Conservation (phyloP, 805 yeast species). For the Saccharomycopsis sp. region DNA sequence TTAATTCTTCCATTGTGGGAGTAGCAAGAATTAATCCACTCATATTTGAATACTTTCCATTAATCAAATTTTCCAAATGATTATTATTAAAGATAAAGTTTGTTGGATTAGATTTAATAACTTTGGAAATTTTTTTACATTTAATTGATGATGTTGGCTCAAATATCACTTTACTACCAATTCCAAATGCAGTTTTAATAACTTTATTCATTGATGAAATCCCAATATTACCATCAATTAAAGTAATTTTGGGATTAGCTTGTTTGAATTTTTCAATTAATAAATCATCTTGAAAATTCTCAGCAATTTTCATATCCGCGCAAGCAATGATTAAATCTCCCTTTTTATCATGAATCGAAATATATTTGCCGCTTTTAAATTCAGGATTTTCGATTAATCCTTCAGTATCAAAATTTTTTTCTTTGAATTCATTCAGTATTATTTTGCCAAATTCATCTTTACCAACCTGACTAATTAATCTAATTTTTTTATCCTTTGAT, state of each 20-base stretch:
- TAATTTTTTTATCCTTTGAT: conserved; percentile 15
- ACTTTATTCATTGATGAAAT: conserved; percentile 30
- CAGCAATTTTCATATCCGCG: conserved; percentile 75
- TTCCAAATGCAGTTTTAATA: conserved; percentile 18
- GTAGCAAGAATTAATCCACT: conserved; percentile 27
- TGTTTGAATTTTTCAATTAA: conserved; percentile 31
- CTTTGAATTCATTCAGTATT: conserved; percentile 25
- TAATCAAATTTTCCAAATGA: neutral
- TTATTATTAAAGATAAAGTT: conserved; percentile 31
- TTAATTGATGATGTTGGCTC: conserved; percentile 77
- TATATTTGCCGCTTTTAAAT: conserved; percentile 56
- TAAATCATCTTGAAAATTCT: conserved; percentile 34
- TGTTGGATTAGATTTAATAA: conserved; percentile 6
- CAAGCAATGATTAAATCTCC: conserved; percentile 69
- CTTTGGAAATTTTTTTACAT: conserved; percentile 36
- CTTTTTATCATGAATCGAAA: conserved; percentile 47
- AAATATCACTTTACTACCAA: conserved; percentile 32
- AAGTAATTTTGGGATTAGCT: conserved; percentile 37
- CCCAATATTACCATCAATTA: conserved; percentile 64
- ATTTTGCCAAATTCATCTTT: conserved; percentile 43
- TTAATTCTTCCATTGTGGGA: conserved; percentile 61
- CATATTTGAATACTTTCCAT: neutral
- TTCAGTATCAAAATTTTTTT: conserved; percentile 20
- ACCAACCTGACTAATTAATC: conserved; percentile 53
- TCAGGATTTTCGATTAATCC: conserved; percentile 29